Evolutionary conservation across 108 stramenopile species (phyloP).

Genomic region (Cyclotella cryptica): DNA sequence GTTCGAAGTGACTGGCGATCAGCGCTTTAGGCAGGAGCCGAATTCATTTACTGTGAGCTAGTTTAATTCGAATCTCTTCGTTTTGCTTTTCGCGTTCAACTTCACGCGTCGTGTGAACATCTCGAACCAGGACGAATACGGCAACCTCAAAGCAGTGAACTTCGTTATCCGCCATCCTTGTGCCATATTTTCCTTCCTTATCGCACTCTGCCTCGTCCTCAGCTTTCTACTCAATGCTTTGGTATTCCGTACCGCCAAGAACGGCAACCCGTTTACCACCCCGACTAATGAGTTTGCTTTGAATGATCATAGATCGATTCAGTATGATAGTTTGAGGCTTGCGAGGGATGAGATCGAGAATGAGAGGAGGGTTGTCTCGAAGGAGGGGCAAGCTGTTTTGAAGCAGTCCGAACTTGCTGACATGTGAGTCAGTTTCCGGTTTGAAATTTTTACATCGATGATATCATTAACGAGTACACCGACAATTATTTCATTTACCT

Average conservation of each 20-base stretch:
- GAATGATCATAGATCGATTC: slow-evolving; percentile 50
- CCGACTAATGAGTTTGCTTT: slow-evolving; percentile 53
- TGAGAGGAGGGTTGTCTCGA: not conserved
- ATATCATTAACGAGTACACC: not conserved
- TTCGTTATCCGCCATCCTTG: slow-evolving; percentile 49
- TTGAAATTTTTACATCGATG: too few species aligned
- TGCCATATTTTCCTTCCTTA: slow-evolving; percentile 36
- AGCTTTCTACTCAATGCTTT: slow-evolving; percentile 39
- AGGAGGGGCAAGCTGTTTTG: not conserved
- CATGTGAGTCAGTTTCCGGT: not conserved
- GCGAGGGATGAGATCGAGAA: slow-evolving; percentile 45
- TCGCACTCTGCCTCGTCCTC: slow-evolving; percentile 46
- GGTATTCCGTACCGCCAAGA: slow-evolving; percentile 36
- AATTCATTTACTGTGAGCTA: too few species aligned
- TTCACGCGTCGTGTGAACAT: not conserved
- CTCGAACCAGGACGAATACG: slow-evolving; percentile 40
- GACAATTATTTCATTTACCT: not conserved
- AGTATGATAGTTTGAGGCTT: slow-evolving; percentile 55
- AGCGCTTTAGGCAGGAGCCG: too few species aligned
- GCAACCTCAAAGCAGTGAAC: slow-evolving; percentile 65
- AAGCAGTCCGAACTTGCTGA: slow-evolving; percentile 41
- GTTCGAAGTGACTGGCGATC: too few species aligned
- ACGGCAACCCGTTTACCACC: slow-evolving; percentile 58
- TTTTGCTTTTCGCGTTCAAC: too few species aligned
- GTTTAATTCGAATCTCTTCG: too few species aligned